Evolutionary conservation across 257 asterid genomes (phyloP).

Genomic region (Scutellaria minor): DNA sequence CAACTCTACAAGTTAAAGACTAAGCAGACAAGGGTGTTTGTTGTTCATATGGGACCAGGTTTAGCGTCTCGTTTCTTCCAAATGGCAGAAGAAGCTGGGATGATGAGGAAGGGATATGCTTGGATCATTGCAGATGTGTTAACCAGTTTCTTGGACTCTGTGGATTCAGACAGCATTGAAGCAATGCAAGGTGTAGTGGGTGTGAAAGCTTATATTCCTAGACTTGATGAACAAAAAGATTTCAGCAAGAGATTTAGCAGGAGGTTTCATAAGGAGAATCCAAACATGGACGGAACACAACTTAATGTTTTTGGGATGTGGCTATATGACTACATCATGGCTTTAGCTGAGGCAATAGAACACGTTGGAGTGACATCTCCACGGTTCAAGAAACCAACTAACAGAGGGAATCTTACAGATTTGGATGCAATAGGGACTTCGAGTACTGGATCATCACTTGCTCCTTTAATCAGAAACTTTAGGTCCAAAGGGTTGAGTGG

Average conservation of each 20-base stretch:
- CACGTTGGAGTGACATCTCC: constrained; percentile 29
- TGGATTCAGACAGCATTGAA: constrained; percentile 40
- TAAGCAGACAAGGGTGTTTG: constrained; percentile 54
- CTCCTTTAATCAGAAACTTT: constrained; percentile 36
- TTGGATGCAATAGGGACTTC: constrained; percentile 50
- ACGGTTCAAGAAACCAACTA: constrained; percentile 12
- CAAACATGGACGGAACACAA: constrained; percentile 38
- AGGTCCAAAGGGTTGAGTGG: constrained; percentile 52
- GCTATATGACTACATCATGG: constrained; percentile 52
- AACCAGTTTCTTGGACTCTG: constrained; percentile 45
- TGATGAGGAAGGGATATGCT: constrained; percentile 53
- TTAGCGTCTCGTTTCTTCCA: constrained; percentile 49
- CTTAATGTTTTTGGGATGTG: constrained; percentile 52
- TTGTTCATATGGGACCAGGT: constrained; percentile 46
- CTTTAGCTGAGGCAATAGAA: constrained; percentile 48
- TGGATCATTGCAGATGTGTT: constrained; percentile 57
- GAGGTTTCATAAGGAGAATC: constrained; percentile 51
- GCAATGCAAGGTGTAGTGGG: constrained; percentile 68
- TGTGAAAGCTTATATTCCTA: constrained; percentile 48
- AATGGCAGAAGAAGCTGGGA: constrained; percentile 46
- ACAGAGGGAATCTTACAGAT: constrained; percentile 35
- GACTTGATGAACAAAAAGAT: constrained; percentile 25
- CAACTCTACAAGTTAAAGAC: constrained; percentile 46
- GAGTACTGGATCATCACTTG: constrained; percentile 41
- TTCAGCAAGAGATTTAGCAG: constrained; percentile 48